Evolutionary conservation across 768 basidiomycete genomes (phyloP).

Genomic region (Asterophora lycoperdoides): DNA sequence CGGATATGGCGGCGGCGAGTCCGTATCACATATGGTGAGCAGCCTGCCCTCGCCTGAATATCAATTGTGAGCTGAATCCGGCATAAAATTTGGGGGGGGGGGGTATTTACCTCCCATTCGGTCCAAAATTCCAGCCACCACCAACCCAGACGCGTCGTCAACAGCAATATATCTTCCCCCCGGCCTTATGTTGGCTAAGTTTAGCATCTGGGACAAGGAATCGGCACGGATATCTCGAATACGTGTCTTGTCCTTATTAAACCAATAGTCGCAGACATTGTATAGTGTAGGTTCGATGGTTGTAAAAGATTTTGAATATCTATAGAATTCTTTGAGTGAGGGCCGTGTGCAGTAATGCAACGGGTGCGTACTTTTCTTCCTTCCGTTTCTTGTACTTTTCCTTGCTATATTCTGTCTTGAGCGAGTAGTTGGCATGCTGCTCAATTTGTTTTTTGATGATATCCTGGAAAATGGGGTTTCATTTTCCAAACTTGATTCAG

Average conservation of each 20-base stretch:
- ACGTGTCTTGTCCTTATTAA: constrained; percentile 73
- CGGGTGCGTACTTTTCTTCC: constrained; percentile 74
- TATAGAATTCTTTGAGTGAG: constrained; percentile 27
- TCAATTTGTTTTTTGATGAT: constrained; percentile 95
- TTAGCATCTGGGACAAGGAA: constrained; percentile 84
- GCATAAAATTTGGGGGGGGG: background rate
- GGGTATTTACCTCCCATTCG: constrained; percentile 67
- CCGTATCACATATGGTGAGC: constrained; percentile 81
- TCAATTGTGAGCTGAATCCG: constrained; percentile 2
- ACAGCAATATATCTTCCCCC: constrained; percentile 87
- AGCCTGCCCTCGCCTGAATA: constrained; percentile 70
- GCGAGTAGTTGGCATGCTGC: constrained; percentile 82
- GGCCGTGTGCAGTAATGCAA: background rate
- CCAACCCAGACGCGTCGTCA: constrained; percentile 86
- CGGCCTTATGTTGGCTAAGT: constrained; percentile 76
- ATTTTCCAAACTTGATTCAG: constrained; percentile 13
- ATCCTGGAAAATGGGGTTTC: constrained; percentile 49
- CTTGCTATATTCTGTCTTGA: constrained; percentile 98
- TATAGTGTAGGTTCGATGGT: constrained; percentile 83
- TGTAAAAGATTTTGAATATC: constrained; percentile 83
- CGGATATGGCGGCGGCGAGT: constrained; percentile 90
- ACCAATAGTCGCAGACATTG: constrained; percentile 90
- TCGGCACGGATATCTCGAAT: constrained; percentile 85
- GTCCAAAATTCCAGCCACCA: constrained; percentile 82
- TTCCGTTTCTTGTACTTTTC: constrained; percentile 97